phyloP scores from a whole-genome alignment of 2,329 filamentous ascomycete species.

The Fusarium tanahbumbuense region DNA sequence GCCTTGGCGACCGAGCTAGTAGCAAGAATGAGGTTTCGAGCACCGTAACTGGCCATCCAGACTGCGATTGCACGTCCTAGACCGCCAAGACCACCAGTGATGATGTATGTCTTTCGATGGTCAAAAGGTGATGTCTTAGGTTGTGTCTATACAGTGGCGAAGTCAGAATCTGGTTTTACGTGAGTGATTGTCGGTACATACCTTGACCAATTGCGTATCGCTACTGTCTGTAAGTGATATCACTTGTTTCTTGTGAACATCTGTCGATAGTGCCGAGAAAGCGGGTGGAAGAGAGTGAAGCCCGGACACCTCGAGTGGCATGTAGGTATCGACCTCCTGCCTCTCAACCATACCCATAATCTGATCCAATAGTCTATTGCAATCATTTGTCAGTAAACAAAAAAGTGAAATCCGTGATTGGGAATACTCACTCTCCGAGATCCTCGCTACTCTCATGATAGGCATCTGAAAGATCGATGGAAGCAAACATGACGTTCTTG shows the following conservation, averaged over 20 bases:
- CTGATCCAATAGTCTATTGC: constrained; percentile 22
- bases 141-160: constrained; percentile 18
- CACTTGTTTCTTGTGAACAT: constrained; percentile 24
- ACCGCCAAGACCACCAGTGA: constrained; percentile 42
- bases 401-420: not conserved
- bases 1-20: constrained; percentile 37
- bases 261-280: constrained; percentile 19
- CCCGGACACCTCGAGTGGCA: constrained; percentile 11
- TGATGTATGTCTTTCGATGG: constrained; percentile 39
- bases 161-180: not conserved
- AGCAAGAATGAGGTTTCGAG: constrained; percentile 36
- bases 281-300: constrained; percentile 25
- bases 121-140: constrained; percentile 35
- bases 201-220: constrained; percentile 30
- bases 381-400: constrained; percentile 1
- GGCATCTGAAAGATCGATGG: constrained; percentile 36
- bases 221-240: constrained; percentile 15
- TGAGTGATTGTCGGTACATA: not conserved
- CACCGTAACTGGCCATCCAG: constrained; percentile 44
- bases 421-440: constrained; percentile 28
- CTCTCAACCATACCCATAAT: constrained; percentile 24
- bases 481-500: constrained; percentile 42
- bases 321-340: constrained; percentile 11
- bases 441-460: constrained; percentile 33
- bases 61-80: constrained; percentile 40